Percentiles rank a stretch among this genome's conserved stretches.
Evolutionary conservation across 1,284 basidiomycete genomes (phyloP).

Genomic region (Sanguinoderma infundibulare): DNA sequence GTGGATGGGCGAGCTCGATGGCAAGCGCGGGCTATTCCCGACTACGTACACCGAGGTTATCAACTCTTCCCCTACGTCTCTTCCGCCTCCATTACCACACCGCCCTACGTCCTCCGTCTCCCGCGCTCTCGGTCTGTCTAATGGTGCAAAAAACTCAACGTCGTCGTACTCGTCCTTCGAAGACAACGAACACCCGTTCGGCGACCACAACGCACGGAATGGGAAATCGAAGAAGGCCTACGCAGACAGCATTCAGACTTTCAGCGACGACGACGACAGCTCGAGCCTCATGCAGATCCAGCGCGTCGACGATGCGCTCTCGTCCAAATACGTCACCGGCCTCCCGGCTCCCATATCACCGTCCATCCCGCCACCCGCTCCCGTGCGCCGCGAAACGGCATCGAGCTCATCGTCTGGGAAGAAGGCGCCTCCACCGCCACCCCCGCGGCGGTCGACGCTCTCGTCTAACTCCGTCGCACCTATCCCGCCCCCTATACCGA

Average conservation of each 20-base stretch:
- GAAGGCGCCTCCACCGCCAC: conserved; percentile 37
- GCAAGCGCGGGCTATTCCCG: conserved; percentile 79
- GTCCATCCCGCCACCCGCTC: conserved; percentile 8
- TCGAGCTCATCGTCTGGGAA: conserved; percentile 12
- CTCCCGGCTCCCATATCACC: neutral
- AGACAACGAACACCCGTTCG: conserved; percentile 44
- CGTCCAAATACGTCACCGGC: conserved; percentile 21
- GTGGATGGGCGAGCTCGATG: conserved; percentile 81
- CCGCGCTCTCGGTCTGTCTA: conserved; percentile 15
- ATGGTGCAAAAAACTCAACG: conserved; percentile 13
- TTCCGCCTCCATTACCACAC: conserved; percentile 36
- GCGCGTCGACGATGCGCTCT: conserved; percentile 19
- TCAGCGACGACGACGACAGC: conserved; percentile 22
- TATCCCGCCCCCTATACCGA: conserved; percentile 22
- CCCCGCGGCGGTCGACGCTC: conserved; percentile 30
- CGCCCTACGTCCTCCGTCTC: conserved; percentile 21
- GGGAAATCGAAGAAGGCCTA: conserved; percentile 32
- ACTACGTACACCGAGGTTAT: conserved; percentile 68
- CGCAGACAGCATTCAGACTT: conserved; percentile 33
- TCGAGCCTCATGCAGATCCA: conserved; percentile 23
- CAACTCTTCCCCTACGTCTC: conserved; percentile 30
- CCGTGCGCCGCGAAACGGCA: conserved; percentile 9
- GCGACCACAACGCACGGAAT: conserved; percentile 50
- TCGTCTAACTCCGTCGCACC: conserved; percentile 19
- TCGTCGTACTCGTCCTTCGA: conserved; percentile 25